phyloP scores from a whole-genome alignment of 164 flowering plant species.

The Echeveria elegans region DNA sequence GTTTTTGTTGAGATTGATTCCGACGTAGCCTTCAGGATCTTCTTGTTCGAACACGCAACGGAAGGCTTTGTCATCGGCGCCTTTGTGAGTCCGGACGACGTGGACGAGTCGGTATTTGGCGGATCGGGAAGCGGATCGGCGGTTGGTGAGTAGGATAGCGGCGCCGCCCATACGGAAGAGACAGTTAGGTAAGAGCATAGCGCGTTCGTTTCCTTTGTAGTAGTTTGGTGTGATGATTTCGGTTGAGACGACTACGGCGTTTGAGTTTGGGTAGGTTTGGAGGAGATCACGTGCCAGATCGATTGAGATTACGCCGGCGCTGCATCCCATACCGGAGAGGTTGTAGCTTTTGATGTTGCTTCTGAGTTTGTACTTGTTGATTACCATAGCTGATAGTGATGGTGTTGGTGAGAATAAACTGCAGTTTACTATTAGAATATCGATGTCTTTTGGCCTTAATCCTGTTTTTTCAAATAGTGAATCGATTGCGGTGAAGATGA shows the following conservation, averaged over 20 bases:
- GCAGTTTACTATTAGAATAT: constrained; percentile 7
- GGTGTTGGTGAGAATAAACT: constrained; percentile 7
- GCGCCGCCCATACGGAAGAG: constrained; percentile 11
- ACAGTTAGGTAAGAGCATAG: constrained; percentile 9
- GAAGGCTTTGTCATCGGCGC: constrained; percentile 7
- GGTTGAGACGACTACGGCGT: constrained; percentile 7
- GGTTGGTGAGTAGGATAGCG: constrained; percentile 5
- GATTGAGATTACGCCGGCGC: constrained; percentile 8
- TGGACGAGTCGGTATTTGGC: constrained; percentile 4
- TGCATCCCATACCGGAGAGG: constrained; percentile 10
- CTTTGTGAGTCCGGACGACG: constrained; percentile 9
- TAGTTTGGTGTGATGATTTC: constrained; percentile 8
- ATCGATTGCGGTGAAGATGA: constrained; percentile 7
- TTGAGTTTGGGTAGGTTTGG: constrained; percentile 6
- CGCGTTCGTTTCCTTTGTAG: constrained; percentile 8
- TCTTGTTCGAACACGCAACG: constrained; percentile 6
- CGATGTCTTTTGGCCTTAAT: constrained; percentile 8
- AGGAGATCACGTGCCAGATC: constrained; percentile 6
- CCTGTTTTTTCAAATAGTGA: not conserved
- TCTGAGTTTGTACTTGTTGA: constrained; percentile 7
- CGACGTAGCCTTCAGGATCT: constrained; percentile 7
- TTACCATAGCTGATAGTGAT: constrained; percentile 5
- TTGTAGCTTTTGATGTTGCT: constrained; percentile 11
- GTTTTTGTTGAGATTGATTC: not conserved
- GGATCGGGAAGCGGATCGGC: not conserved